These are phyloP conservation scores for Odontarrhena argentea DNA, from an alignment of 345 rosid species.

Conservation along the genomic window DNA sequence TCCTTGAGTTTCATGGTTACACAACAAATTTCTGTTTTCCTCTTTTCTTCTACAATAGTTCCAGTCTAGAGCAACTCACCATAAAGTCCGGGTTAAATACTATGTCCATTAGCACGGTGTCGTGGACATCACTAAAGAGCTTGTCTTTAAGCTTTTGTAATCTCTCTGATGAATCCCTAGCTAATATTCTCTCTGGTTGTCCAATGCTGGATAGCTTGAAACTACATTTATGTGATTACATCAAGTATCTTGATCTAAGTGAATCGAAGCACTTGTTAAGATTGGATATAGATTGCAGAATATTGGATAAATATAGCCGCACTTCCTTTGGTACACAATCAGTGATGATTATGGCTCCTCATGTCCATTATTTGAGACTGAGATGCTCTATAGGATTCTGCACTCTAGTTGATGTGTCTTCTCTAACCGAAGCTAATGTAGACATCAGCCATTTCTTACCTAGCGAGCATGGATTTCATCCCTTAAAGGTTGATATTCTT, in stretches of 20 bases:
- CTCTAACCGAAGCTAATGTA: conserved; percentile 16
- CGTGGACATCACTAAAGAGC: conserved; percentile 17
- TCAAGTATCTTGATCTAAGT: conserved; percentile 11
- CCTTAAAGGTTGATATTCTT: neutral
- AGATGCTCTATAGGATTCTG: neutral
- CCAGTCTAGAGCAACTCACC: neutral
- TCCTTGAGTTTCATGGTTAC: neutral
- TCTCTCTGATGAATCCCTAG: neutral
- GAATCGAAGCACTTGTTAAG: neutral
- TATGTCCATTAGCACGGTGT: neutral
- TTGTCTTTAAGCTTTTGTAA: neutral
- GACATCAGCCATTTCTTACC: too few relatives aligned
- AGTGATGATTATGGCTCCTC: conserved; percentile 10
- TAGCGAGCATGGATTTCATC: too few relatives aligned
- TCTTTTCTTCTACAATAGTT: neutral
- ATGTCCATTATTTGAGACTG: conserved; percentile 25
- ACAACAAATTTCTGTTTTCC: neutral
- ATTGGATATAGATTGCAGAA: neutral
- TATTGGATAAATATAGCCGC: too few relatives aligned
- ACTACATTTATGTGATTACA: neutral
- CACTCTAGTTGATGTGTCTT: conserved; percentile 14
- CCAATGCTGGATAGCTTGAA: conserved; percentile 7
- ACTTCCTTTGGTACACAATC: too few relatives aligned
- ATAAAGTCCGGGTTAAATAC: neutral
- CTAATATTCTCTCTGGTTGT: conserved; percentile 17